A percentile compares a stretch with the other conserved stretches of the same genome.
These are phyloP conservation scores for Neoscytalidium dimidiatum DNA, from an alignment of 2,329 filamentous ascomycete genomes.

Conservation along the genomic window DNA sequence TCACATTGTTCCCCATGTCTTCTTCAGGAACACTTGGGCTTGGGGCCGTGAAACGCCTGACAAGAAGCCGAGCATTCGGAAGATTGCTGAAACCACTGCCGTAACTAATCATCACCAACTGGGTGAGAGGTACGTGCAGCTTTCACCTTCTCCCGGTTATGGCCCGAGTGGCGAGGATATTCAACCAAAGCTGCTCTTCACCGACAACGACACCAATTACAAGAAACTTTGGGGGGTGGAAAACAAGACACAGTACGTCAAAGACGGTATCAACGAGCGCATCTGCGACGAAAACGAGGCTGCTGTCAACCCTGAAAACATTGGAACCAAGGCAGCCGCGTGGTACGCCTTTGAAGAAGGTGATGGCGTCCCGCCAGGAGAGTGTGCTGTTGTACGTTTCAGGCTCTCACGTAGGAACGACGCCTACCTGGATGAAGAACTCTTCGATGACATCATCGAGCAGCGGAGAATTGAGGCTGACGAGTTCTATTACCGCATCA, in stretches of 20 bases:
- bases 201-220: slow-evolving; percentile 93
- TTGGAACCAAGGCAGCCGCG: slow-evolving; percentile 84
- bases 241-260: slow-evolving; percentile 84
- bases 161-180: slow-evolving; percentile 80
- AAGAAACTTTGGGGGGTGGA: slow-evolving; percentile 70
- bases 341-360: slow-evolving; percentile 93
- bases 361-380: slow-evolving; percentile 82
- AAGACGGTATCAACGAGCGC: slow-evolving; percentile 89
- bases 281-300: slow-evolving; percentile 80
- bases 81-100: slow-evolving; percentile 65
- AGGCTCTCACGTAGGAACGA: slow-evolving; percentile 76
- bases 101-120: slow-evolving; percentile 79
- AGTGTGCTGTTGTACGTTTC: slow-evolving; percentile 94
- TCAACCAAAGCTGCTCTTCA: slow-evolving; percentile 83
- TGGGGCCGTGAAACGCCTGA: slow-evolving; percentile 80
- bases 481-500: slow-evolving; percentile 93
- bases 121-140: slow-evolving; percentile 78
- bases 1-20: slow-evolving; percentile 91
- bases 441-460: slow-evolving; percentile 89
- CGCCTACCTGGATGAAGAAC: slow-evolving; percentile 84
- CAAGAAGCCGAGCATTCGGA: slow-evolving; percentile 77
- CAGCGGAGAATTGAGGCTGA: slow-evolving; percentile 85
- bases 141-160: slow-evolving; percentile 87
- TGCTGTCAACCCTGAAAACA: slow-evolving; percentile 76
- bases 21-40: slow-evolving; percentile 97